phyloP scores from a whole-genome alignment of 805 yeast genomes.

The Ogataea allantospora region DNA sequence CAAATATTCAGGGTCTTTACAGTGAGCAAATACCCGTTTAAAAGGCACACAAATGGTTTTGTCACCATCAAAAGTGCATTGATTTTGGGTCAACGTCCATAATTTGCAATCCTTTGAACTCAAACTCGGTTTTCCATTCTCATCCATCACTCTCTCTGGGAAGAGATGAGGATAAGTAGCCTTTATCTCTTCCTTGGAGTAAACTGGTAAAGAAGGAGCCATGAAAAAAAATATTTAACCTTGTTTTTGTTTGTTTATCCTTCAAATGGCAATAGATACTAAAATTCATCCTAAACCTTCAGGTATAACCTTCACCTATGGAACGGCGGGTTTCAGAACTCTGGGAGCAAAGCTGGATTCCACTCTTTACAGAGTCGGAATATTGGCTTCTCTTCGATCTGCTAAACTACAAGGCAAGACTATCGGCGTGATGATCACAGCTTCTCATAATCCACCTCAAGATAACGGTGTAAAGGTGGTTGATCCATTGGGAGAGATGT shows the following conservation, averaged over 20 bases:
- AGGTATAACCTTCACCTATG: constrained; percentile 57
- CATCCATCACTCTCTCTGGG: constrained; percentile 20
- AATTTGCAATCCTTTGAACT: constrained; percentile 27
- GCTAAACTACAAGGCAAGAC: constrained; percentile 61
- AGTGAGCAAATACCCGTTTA: constrained; percentile 45
- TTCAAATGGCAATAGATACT: constrained; percentile 5
- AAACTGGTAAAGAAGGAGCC: constrained; percentile 54
- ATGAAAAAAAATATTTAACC: constrained; percentile 23
- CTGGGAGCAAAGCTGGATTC: constrained; percentile 68
- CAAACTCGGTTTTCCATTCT: constrained; percentile 8
- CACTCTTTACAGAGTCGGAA: constrained; percentile 80
- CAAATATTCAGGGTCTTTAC: constrained; percentile 30
- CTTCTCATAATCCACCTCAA: constrained; percentile 88
- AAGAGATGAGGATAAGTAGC: constrained; percentile 26
- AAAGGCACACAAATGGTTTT: constrained; percentile 47
- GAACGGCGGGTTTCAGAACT: constrained; percentile 97
- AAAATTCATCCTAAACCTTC: constrained; percentile 46
- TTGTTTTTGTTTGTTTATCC: constrained; percentile 5
- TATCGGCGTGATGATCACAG: constrained; percentile 96
- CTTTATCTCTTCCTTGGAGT: constrained; percentile 37
- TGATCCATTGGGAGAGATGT: constrained; percentile 91
- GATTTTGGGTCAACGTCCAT: constrained; percentile 43
- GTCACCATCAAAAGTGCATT: constrained; percentile 46
- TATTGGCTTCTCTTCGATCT: constrained; percentile 83
- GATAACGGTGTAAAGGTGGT: constrained; percentile 94